Evolutionary conservation across 345 rosid genomes (phyloP).

Genomic region (Rhodamnia argentea): DNA sequence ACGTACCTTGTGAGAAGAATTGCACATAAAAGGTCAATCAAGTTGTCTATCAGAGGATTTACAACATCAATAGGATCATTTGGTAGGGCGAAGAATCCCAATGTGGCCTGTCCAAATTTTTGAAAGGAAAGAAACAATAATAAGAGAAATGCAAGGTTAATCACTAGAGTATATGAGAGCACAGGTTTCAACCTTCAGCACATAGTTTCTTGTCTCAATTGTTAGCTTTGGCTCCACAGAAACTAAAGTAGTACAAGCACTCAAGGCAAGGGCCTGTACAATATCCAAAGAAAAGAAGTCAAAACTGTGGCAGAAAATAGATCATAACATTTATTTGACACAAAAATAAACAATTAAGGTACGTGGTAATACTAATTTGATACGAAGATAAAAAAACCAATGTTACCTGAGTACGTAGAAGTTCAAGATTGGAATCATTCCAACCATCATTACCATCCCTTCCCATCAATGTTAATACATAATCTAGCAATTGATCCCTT

Average conservation of each 20-base stretch:
- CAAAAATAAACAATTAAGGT: not conserved
- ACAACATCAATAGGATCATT: slow-evolving; percentile 83
- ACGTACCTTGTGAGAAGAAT: slow-evolving; percentile 92
- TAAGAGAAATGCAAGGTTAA: not conserved
- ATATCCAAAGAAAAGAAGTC: slow-evolving; percentile 7
- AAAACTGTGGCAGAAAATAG: not conserved
- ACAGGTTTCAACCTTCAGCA: slow-evolving; percentile 56
- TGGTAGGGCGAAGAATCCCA: slow-evolving; percentile 91
- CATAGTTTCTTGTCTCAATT: slow-evolving; percentile 85
- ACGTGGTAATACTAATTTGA: not conserved
- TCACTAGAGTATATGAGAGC: not conserved
- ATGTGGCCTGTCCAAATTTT: slow-evolving; percentile 64
- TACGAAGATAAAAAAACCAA: not conserved
- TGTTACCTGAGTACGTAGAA: slow-evolving; percentile 69
- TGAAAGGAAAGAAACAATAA: not conserved
- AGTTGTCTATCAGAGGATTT: slow-evolving; percentile 80
- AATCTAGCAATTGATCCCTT: slow-evolving; percentile 84
- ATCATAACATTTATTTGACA: not conserved
- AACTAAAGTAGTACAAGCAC: slow-evolving; percentile 93
- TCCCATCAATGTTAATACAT: slow-evolving; percentile 91
- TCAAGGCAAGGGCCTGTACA: slow-evolving; percentile 84
- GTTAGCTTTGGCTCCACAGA: slow-evolving; percentile 95
- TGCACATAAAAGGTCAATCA: slow-evolving; percentile 87
- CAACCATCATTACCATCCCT: slow-evolving; percentile 71
- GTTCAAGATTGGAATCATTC: slow-evolving; percentile 85